phyloP scores from a whole-genome alignment of 805 yeast genomes.

The Pichia manshurica region DNA sequence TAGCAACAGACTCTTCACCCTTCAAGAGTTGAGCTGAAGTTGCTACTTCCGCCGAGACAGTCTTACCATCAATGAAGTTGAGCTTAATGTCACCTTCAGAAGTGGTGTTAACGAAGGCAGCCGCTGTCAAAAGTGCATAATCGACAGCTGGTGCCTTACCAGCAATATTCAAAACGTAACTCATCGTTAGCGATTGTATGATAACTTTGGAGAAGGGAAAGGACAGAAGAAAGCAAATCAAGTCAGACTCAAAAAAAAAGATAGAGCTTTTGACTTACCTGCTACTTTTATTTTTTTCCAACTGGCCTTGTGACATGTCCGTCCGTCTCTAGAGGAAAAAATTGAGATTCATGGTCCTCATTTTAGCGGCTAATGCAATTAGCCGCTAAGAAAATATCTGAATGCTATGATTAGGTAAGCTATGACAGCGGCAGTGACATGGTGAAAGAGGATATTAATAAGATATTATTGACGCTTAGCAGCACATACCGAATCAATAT shows the following conservation, averaged over 20 bases:
- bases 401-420: no score
- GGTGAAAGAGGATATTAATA: no score
- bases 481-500: no score
- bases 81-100: slow-evolving; percentile 49
- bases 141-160: slow-evolving; percentile 83
- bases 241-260: no score
- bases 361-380: not conserved
- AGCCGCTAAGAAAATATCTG: slow-evolving; percentile 1
- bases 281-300: no score
- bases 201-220: not conserved
- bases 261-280: no score
- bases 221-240: no score
- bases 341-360: no score
- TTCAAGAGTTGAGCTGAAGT: slow-evolving; percentile 39
- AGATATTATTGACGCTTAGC: no score
- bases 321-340: no score
- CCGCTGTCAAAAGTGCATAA: slow-evolving; percentile 72
- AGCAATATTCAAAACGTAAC: slow-evolving; percentile 59
- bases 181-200: slow-evolving; percentile 21
- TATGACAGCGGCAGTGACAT: no score
- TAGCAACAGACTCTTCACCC: slow-evolving; percentile 37
- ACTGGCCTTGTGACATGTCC: no score
- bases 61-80: slow-evolving; percentile 68
- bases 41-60: slow-evolving; percentile 38
- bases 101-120: slow-evolving; percentile 59